Evolutionary conservation across 2,329 filamentous ascomycete genomes (phyloP).

Genomic region (Epichloe gansuensis): DNA sequence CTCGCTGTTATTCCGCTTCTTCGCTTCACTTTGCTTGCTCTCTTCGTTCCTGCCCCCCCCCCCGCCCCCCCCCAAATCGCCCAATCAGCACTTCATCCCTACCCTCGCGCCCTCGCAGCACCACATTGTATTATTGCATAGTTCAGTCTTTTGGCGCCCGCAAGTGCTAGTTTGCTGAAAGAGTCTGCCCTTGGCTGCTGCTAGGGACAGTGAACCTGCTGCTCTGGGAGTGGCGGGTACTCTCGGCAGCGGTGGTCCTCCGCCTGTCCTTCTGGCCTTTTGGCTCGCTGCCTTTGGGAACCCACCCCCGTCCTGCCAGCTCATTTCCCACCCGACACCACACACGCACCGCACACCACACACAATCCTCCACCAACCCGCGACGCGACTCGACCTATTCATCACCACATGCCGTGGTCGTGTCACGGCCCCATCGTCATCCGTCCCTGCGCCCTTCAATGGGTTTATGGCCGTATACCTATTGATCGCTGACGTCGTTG

Average conservation of each 20-base stretch:
- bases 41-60: neutral
- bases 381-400: conserved; percentile 27
- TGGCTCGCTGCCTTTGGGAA: neutral
- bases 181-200: neutral
- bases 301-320: conserved; percentile 6
- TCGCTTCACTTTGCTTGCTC: neutral
- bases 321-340: conserved; percentile 20
- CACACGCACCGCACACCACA: conserved; percentile 12
- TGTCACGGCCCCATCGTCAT: conserved; percentile 36
- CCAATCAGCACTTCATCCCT: conserved; percentile 5
- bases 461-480: conserved; percentile 26
- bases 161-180: neutral
- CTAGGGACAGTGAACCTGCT: neutral
- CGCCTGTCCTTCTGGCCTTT: conserved; percentile 1
- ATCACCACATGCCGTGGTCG: conserved; percentile 27
- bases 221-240: neutral
- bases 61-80: neutral
- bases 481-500: conserved; percentile 32
- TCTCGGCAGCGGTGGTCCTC: conserved; percentile 1
- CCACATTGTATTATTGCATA: neutral
- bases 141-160: neutral
- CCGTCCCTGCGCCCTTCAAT: conserved; percentile 24
- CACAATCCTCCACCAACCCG: conserved; percentile 26
- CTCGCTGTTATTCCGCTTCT: neutral
- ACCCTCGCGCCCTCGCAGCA: neutral